Evolutionary conservation across 1,284 basidiomycete species (phyloP).

Genomic region (Cryptococcus sp.): DNA sequence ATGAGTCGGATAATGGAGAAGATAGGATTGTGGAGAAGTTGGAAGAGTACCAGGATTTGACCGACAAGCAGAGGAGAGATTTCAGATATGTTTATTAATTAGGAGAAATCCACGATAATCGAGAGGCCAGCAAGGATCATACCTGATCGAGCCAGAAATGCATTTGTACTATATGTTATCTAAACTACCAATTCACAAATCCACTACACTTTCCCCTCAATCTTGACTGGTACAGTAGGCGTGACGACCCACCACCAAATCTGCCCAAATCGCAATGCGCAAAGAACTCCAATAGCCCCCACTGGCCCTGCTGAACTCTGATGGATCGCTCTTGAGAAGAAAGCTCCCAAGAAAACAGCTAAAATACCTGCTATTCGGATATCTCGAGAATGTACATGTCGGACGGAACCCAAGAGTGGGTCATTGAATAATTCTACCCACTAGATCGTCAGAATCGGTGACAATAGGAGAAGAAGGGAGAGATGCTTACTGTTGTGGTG

Average conservation of each 20-base stretch:
- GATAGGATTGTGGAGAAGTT: conserved; percentile 4
- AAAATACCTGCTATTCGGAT: conserved; percentile 65
- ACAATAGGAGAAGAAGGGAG: not conserved
- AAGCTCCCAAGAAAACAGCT: conserved; percentile 69
- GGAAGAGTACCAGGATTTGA: conserved; percentile 25
- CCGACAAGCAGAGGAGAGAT: conserved; percentile 30
- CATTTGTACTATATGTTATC: no score
- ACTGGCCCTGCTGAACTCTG: conserved; percentile 49
- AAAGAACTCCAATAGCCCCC: conserved; percentile 63
- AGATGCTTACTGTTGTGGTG: not conserved
- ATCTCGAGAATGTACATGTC: conserved; percentile 59
- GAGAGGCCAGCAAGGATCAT: no score
- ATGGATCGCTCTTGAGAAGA: conserved; percentile 60
- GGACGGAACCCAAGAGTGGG: conserved; percentile 61
- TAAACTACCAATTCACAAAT: no score
- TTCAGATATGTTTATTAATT: conserved; percentile 36
- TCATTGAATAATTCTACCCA: conserved; percentile 83
- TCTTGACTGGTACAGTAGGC: conserved; percentile 35
- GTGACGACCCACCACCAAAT: conserved; percentile 65
- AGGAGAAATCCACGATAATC: no score
- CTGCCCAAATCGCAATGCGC: conserved; percentile 62
- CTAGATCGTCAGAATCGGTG: conserved; percentile 5
- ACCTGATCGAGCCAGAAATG: no score
- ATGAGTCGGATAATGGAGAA: conserved; percentile 5
- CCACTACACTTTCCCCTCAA: not conserved